phyloP scores from a whole-genome alignment of 768 basidiomycete genomes.

The Leccinum variicolor region DNA sequence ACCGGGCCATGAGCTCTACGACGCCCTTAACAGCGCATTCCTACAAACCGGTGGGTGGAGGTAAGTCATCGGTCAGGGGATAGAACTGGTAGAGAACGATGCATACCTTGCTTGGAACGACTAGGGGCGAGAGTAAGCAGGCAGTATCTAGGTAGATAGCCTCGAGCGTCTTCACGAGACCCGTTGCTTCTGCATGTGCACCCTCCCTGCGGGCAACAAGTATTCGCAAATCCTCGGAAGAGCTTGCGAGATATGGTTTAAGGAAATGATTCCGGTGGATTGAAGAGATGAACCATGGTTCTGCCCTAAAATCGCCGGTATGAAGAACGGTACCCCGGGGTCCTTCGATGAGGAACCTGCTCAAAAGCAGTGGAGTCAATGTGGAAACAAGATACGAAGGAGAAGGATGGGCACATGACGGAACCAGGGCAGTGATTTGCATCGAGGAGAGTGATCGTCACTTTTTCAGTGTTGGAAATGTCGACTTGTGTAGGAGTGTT shows the following conservation, averaged over 20 bases:
- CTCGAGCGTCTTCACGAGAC: constrained; percentile 52
- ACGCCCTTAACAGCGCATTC: constrained; percentile 63
- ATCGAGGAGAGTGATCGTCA: constrained; percentile 78
- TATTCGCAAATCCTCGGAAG: constrained; percentile 23
- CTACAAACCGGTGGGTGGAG: constrained; percentile 35
- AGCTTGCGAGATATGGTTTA: constrained; percentile 58
- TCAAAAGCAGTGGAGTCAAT: background rate
- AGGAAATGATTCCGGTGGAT: constrained; percentile 69
- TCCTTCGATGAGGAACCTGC: constrained; percentile 84
- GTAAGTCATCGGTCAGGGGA: constrained; percentile 1
- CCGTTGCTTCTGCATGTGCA: constrained; percentile 18
- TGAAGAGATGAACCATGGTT: constrained; percentile 72
- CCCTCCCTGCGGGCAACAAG: constrained; percentile 25
- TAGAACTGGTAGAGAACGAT: too few relatives aligned
- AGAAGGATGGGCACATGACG: constrained; percentile 61
- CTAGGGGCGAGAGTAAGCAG: constrained; percentile 47
- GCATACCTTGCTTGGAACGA: constrained; percentile 59
- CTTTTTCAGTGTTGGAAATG: constrained; percentile 51
- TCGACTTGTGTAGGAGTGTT: constrained; percentile 63
- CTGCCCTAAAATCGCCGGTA: constrained; percentile 91
- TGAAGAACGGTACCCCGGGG: constrained; percentile 71
- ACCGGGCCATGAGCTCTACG: constrained; percentile 62
- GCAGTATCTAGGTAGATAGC: constrained; percentile 86
- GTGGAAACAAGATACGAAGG: background rate
- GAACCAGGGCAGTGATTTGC: constrained; percentile 97